Evolutionary conservation across 257 asterid species (phyloP).

Genomic region (Fraxinus excelsior): DNA sequence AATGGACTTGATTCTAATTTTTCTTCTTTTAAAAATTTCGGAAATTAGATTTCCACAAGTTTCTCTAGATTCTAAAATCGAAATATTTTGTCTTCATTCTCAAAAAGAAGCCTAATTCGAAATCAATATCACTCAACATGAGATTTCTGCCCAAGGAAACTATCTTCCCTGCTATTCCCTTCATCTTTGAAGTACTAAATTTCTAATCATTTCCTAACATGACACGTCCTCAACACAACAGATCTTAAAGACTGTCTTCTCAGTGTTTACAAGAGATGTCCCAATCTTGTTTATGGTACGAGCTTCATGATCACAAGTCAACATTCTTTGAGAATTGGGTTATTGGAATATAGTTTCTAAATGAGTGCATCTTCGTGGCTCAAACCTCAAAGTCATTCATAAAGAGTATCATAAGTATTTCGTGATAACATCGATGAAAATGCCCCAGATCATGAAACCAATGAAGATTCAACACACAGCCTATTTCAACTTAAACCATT

Average conservation of each 20-base stretch:
- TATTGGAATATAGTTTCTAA: not conserved
- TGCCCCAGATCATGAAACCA: not conserved
- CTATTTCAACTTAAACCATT: not conserved
- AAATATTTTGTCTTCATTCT: not conserved
- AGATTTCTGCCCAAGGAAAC: not conserved
- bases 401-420: not conserved
- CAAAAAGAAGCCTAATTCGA: not conserved
- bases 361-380: not conserved
- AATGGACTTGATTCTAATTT: not conserved
- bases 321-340: not conserved
- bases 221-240: not conserved
- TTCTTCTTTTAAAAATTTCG: no score
- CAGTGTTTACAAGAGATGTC: not conserved
- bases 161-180: not conserved
- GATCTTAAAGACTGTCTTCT: not conserved
- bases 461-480: not conserved
- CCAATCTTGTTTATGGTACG: not conserved
- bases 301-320: not conserved
- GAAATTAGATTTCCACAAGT: not conserved
- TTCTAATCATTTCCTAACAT: not conserved
- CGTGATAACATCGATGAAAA: not conserved
- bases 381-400: not conserved
- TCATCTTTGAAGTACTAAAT: not conserved
- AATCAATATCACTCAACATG: not conserved
- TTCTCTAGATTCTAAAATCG: slow-evolving; percentile 47